Conservation (phyloP, 148 eudicot species). For the Linanthus parryae region DNA sequence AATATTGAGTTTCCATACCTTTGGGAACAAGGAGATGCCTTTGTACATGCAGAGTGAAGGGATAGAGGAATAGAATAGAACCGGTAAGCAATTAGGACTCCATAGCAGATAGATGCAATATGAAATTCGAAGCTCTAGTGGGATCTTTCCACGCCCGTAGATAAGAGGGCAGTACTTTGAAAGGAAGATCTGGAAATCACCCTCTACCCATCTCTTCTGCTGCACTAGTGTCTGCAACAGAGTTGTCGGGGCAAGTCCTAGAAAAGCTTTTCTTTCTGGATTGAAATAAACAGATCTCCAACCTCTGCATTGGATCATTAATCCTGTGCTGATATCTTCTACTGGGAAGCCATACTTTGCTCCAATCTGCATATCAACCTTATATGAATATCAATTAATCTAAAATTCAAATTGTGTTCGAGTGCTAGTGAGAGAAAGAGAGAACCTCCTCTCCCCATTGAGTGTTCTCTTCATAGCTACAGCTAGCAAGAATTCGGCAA, state of each 20-base stretch:
- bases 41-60: too few species aligned
- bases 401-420: not conserved
- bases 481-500: constrained; percentile 6
- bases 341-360: constrained; percentile 1
- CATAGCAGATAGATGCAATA: too few species aligned
- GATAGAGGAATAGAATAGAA: too few species aligned
- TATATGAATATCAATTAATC: not conserved
- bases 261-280: constrained; percentile 1
- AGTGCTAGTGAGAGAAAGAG: constrained; percentile 12
- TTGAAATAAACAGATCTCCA: not conserved
- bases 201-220: constrained; percentile 23
- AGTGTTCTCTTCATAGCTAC: constrained; percentile 10
- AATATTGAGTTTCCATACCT: too few species aligned
- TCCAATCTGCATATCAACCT: not conserved
- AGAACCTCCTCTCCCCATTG: constrained; percentile 16
- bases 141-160: constrained; percentile 14
- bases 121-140: not conserved
- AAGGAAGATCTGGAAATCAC: constrained; percentile 12
- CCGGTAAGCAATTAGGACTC: too few species aligned
- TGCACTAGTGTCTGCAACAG: constrained; percentile 9
- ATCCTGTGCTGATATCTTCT: constrained; percentile 1
- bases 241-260: constrained; percentile 6
- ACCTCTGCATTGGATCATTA: not conserved
- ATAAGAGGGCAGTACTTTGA: constrained; percentile 14
- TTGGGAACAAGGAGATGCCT: too few species aligned